These are phyloP conservation scores for Penicillium lagena DNA, from an alignment of 495 filamentous ascomycete genomes.

Conservation along the genomic window DNA sequence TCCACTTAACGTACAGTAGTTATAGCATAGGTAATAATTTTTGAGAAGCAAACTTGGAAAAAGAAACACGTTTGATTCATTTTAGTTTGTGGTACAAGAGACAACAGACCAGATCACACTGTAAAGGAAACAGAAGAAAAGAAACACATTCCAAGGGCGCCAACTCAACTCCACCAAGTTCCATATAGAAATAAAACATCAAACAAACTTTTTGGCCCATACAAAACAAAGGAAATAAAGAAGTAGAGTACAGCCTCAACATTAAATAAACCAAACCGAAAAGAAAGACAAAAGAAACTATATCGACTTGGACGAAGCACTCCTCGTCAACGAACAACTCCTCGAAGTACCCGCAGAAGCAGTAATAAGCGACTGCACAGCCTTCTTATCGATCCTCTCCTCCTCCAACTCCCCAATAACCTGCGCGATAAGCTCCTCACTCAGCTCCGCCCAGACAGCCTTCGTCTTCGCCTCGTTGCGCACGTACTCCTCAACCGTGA, in stretches of 20 bases:
- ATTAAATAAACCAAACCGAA: not conserved
- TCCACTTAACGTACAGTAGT: too few species aligned
- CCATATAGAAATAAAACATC: not conserved
- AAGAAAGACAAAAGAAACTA: not conserved
- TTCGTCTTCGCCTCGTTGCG: not conserved
- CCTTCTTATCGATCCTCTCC: too few species aligned
- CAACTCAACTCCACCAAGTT: too few species aligned
- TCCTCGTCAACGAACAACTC: not conserved
- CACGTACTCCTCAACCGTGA: slow-evolving; percentile 6
- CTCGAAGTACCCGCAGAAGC: not conserved
- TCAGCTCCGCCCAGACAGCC: too few species aligned
- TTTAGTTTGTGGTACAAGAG: not conserved
- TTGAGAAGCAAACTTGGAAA: too few species aligned
- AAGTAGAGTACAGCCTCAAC: not conserved
- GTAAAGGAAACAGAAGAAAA: not conserved
- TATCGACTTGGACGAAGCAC: not conserved
- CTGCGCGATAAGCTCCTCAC: too few species aligned
- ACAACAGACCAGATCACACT: not conserved
- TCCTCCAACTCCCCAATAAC: too few species aligned
- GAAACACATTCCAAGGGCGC: not conserved
- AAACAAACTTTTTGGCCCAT: not conserved
- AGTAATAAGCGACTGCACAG: slow-evolving; percentile 22
- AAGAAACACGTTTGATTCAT: not conserved
- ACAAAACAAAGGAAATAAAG: not conserved
- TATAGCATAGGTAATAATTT: too few species aligned